These are phyloP conservation scores for Leptographium wingfieldii DNA, from an alignment of 2,329 filamentous ascomycete species.

Conservation along the genomic window DNA sequence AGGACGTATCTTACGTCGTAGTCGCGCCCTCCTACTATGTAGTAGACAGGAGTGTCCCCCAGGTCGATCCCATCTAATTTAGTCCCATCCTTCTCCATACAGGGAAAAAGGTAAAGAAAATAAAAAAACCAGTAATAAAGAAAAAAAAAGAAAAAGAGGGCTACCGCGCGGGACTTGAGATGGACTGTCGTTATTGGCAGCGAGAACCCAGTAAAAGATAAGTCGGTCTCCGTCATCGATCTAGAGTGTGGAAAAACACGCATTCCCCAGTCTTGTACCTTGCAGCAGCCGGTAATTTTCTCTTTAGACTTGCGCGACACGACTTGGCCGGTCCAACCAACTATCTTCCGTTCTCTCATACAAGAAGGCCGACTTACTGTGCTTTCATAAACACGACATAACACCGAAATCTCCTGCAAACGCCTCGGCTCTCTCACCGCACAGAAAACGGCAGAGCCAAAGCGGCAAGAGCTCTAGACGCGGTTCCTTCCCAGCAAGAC, in stretches of 20 bases:
- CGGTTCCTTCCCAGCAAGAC: not conserved
- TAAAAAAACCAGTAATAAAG: not conserved
- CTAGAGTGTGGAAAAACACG: not conserved
- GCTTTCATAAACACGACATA: not conserved
- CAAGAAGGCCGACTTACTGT: no score
- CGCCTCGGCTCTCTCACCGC: not conserved
- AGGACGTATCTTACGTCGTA: not conserved
- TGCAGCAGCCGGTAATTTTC: not conserved
- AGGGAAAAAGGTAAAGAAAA: not conserved
- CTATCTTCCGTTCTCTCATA: not conserved
- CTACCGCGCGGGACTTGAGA: not conserved
- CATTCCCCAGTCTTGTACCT: not conserved
- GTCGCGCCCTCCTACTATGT: not conserved
- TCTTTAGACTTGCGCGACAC: not conserved
- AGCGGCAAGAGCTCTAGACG: not conserved
- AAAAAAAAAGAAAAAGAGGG: not conserved
- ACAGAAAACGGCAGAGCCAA: not conserved
- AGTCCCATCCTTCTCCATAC: not conserved
- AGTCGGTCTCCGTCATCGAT: no score
- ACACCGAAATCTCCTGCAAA: not conserved
- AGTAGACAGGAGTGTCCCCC: not conserved
- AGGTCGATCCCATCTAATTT: constrained; percentile 9
- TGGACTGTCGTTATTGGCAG: not conserved
- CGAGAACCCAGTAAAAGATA: not conserved
- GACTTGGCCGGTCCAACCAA: not conserved